Base-by-base conservation (phyloP, 805 yeast genomes). In the Myxozyma sirexii region DNA sequence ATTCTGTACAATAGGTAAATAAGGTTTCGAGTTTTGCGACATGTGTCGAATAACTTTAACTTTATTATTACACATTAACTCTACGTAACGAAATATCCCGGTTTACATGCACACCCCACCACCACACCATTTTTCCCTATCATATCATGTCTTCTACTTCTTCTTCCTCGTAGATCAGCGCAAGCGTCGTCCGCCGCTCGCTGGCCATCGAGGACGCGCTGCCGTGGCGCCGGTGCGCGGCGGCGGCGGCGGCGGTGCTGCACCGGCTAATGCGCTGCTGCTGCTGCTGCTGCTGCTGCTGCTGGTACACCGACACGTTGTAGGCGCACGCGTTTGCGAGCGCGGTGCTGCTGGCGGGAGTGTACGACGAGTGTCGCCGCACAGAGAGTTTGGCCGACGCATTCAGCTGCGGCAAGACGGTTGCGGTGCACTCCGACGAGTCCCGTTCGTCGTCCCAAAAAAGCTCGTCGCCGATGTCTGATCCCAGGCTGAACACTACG, bases 161-260 rank as follows among this genome's bases (percentile, higher is more conserved):
- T 7, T 59, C 57, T 19, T 59, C 63, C 43, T 59, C 63, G 49
- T 51, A 39, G 29, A 59, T 59, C 12, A 31, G 38, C 15, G 54
- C 63, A 17, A 59, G 37, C 8, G 42, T 24, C 23, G 42, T 24
- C 23, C 57, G 49, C 6, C 51, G 48, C 26, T 55, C 57, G 31
- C 31, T 48, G 7, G 38, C 54, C 44, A 50, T 31, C 19, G 63
- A 59, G 17, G 60, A 38, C 29, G 52, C 29, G 12, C 57, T 50
- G 3, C 56, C 48, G 6, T 41, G 50, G 1, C 53, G 44, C n/a
- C 63, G 50, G 51, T 59, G 63, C 27, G 44, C 27, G 4, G 24
- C 35, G n/a, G 46, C 44, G 2, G 44, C 27, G 4, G 24, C 35
- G n/a, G 46, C 44, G 2, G 31, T 35, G 13, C 31, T 38, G 41